Percentiles rank a stretch among this genome's conserved stretches.
These are phyloP conservation scores for Pseudogymnoascus sp. DNA, from an alignment of 2,329 filamentous ascomycete genomes.

Conservation along the genomic window DNA sequence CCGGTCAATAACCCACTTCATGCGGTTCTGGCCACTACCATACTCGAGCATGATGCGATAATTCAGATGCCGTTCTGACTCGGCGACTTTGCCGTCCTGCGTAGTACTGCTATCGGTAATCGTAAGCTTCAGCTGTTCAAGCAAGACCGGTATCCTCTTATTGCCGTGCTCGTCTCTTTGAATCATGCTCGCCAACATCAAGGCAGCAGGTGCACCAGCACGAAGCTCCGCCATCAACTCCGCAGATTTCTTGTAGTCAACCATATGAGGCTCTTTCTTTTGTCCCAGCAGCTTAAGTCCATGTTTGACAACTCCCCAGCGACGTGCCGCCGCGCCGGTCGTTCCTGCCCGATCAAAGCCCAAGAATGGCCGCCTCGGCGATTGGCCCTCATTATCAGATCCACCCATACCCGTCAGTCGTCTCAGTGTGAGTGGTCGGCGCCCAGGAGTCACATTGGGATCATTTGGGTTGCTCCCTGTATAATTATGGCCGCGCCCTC, in stretches of 20 bases:
- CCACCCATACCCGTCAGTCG: slow-evolving; percentile 58
- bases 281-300: slow-evolving; percentile 73
- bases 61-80: slow-evolving; percentile 64
- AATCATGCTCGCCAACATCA: slow-evolving; percentile 96
- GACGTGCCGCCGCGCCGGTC: slow-evolving; percentile 58
- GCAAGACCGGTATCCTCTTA: slow-evolving; percentile 85
- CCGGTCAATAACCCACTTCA: slow-evolving; percentile 91
- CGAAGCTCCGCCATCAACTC: slow-evolving; percentile 93
- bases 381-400: slow-evolving; percentile 54
- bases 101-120: slow-evolving; percentile 63
- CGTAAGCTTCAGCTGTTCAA: slow-evolving; percentile 87
- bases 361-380: slow-evolving; percentile 52
- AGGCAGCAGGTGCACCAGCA: slow-evolving; percentile 83
- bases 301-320: slow-evolving; percentile 90
- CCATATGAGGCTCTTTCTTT: slow-evolving; percentile 74
- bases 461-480: slow-evolving; percentile 45
- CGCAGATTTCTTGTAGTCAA: slow-evolving; percentile 91
- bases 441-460: slow-evolving; percentile 43
- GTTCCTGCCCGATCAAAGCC: slow-evolving; percentile 61
- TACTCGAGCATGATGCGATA: slow-evolving; percentile 95
- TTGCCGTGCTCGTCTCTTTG: slow-evolving; percentile 95
- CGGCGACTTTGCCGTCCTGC: slow-evolving; percentile 31
- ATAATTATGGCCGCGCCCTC: slow-evolving; percentile 46
- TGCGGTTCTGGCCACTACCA: slow-evolving; percentile 86
- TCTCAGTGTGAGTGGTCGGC: slow-evolving; percentile 57